phyloP scores from a whole-genome alignment of 148 eudicot genomes.

The Rheum nobile region DNA sequence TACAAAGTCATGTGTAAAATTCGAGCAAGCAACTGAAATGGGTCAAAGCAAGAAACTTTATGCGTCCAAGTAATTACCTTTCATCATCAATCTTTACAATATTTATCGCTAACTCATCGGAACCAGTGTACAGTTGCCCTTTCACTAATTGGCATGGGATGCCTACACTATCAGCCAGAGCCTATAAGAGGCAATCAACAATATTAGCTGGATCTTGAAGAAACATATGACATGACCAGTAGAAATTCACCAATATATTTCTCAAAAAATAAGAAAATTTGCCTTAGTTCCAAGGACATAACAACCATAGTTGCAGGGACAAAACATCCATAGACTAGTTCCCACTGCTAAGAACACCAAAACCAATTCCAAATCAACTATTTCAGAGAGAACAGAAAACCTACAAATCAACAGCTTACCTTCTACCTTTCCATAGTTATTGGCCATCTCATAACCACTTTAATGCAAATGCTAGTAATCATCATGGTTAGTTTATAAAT shows the following conservation, averaged over 20 bases:
- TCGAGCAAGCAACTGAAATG: background rate
- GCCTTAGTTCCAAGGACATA: background rate
- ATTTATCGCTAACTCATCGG: conserved; percentile 79
- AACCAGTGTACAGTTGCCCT: conserved; percentile 75
- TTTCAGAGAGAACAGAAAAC: background rate
- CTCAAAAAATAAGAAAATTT: background rate
- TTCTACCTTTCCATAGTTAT: background rate
- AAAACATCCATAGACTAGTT: background rate
- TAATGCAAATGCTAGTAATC: background rate
- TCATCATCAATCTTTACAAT: conserved; percentile 67
- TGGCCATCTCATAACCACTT: background rate
- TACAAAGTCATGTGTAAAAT: background rate
- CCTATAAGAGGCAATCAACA: conserved; percentile 33
- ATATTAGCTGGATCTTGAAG: background rate
- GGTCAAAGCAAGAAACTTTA: background rate
- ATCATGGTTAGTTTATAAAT: background rate
- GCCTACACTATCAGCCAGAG: conserved; percentile 82
- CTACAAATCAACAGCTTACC: background rate
- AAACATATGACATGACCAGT: background rate
- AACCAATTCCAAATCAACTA: background rate
- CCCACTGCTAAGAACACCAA: background rate
- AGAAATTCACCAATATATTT: background rate
- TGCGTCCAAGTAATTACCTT: conserved; percentile 36
- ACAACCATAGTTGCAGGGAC: background rate
- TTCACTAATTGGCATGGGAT: conserved; percentile 86